Conservation (phyloP, 306 rosid genomes). For the Casuarina glauca region DNA sequence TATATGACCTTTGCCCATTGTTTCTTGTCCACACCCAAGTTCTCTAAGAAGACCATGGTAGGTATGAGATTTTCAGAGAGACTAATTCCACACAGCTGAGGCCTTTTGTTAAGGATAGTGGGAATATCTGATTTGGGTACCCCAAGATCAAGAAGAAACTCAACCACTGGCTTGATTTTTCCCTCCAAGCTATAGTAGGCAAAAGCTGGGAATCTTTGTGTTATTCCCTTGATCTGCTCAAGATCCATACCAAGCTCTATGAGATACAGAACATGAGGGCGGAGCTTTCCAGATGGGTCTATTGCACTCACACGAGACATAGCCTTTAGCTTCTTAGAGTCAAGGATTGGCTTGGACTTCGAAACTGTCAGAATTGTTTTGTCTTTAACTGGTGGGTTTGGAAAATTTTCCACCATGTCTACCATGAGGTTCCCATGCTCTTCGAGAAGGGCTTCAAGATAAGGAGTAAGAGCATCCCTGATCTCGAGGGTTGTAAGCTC, state of each 20-base stretch:
- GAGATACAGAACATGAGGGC: slow-evolving; percentile 75
- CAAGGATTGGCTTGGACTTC: slow-evolving; percentile 35
- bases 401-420: slow-evolving; percentile 72
- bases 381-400: slow-evolving; percentile 60
- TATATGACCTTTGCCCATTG: slow-evolving; percentile 92
- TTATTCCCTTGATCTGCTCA: slow-evolving; percentile 66
- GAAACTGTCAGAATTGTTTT: slow-evolving; percentile 33
- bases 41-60: slow-evolving; percentile 76
- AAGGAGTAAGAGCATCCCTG: slow-evolving; percentile 75
- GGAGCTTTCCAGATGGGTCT: slow-evolving; percentile 65
- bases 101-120: slow-evolving; percentile 69
- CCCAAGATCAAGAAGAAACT: slow-evolving; percentile 89
- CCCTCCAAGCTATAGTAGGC: slow-evolving; percentile 88
- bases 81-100: slow-evolving; percentile 94
- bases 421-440: slow-evolving; percentile 60
- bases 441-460: slow-evolving; percentile 74
- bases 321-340: slow-evolving; percentile 63
- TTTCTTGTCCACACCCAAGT: slow-evolving; percentile 78
- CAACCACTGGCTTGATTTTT: slow-evolving; percentile 83
- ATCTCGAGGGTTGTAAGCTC: slow-evolving; percentile 94
- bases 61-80: slow-evolving; percentile 80
- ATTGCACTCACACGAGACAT: slow-evolving; percentile 61
- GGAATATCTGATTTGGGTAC: slow-evolving; percentile 70
- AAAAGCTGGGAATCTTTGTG: slow-evolving; percentile 65
- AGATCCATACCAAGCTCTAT: slow-evolving; percentile 80